phyloP scores from a whole-genome alignment of 495 filamentous ascomycete genomes.

The Aspergillus biplanus region DNA sequence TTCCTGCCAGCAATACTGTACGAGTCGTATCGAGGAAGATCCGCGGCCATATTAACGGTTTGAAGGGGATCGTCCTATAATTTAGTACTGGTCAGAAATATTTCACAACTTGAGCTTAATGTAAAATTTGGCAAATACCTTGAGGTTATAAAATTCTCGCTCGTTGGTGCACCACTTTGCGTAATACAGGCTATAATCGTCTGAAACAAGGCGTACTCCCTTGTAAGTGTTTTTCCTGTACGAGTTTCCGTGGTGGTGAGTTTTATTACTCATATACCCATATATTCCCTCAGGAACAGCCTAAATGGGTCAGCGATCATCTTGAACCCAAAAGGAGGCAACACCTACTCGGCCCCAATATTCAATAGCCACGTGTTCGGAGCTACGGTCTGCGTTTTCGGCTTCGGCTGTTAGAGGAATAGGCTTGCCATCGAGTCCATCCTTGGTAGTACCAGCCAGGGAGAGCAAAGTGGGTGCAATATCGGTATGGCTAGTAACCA shows the following conservation, averaged over 20 bases:
- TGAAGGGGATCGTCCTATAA: constrained; percentile 58
- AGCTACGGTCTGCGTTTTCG: constrained; percentile 38
- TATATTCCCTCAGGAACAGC: constrained; percentile 55
- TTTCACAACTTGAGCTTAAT: constrained; percentile 5
- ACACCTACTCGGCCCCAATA: constrained; percentile 57
- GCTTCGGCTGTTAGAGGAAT: constrained; percentile 47
- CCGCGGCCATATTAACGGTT: constrained; percentile 51
- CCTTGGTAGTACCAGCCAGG: constrained; percentile 40
- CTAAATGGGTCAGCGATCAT: background rate
- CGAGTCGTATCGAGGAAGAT: constrained; percentile 23
- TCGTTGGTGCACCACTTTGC: constrained; percentile 65
- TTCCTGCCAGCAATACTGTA: constrained; percentile 30
- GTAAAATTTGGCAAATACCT: constrained; percentile 28
- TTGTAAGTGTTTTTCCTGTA: constrained; percentile 63
- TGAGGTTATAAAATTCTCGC: constrained; percentile 60
- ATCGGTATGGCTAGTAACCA: constrained; percentile 68
- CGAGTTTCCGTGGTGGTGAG: constrained; percentile 22
- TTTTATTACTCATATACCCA: constrained; percentile 31
- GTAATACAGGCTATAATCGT: constrained; percentile 59
- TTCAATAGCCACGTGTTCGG: constrained; percentile 64
- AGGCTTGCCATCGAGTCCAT: constrained; percentile 56
- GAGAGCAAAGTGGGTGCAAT: constrained; percentile 66
- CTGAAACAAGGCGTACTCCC: constrained; percentile 54
- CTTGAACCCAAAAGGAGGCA: background rate
- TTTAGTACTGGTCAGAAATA: background rate